These are phyloP conservation scores for Mimosa bimucronata DNA, from an alignment of 306 rosid genomes.

Conservation along the genomic window DNA sequence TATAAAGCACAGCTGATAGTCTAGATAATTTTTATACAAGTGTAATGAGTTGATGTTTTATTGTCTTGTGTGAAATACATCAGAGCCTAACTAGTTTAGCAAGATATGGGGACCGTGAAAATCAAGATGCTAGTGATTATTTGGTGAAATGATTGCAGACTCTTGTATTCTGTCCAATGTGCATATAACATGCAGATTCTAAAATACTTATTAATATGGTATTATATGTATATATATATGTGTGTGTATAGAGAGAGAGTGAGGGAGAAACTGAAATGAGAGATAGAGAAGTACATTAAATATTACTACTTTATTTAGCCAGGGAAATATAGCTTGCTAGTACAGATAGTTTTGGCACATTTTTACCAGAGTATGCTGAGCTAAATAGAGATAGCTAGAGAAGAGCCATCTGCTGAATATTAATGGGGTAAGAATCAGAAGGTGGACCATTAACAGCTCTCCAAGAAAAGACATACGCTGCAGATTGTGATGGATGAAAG, in stretches of 20 bases:
- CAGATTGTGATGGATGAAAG: conserved; percentile 74
- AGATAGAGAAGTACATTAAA: background rate
- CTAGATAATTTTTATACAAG: background rate
- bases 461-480: conserved; percentile 62
- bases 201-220: background rate
- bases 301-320: background rate
- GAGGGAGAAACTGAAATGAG: background rate
- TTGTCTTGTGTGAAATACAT: background rate
- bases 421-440: conserved; percentile 64
- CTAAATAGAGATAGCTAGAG: conserved; percentile 24
- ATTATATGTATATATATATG: background rate
- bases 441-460: conserved; percentile 66
- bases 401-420: conserved; percentile 67
- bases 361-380: background rate
- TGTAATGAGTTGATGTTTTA: background rate
- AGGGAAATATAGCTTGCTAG: background rate
- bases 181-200: background rate
- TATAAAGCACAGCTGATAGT: background rate
- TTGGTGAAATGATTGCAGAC: background rate
- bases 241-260: background rate
- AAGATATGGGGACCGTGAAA: background rate
- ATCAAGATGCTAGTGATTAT: background rate
- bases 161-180: background rate
- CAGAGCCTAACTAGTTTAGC: background rate
- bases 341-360: background rate